phyloP scores from a whole-genome alignment of 768 basidiomycete genomes.

The Tulasnella sp. region DNA sequence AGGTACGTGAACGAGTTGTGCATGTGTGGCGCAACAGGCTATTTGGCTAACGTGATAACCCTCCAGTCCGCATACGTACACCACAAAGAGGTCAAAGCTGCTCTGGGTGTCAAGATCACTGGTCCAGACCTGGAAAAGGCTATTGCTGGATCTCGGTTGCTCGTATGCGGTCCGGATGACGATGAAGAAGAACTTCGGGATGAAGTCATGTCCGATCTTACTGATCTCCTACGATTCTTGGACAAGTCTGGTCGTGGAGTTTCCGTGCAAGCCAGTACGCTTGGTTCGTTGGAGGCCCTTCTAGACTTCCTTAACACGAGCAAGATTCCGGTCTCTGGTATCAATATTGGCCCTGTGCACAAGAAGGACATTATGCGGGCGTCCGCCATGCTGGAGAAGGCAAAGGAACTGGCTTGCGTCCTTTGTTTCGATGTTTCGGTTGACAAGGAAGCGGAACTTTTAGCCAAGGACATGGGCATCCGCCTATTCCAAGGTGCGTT shows the following conservation, averaged over 20 bases:
- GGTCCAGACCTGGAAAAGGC: constrained; percentile 96
- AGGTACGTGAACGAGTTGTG: constrained; percentile 38
- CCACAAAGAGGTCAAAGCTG: constrained; percentile 94
- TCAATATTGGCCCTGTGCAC: constrained; percentile 95
- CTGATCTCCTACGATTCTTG: constrained; percentile 73
- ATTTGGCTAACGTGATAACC: neutral
- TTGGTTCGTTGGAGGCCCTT: constrained; percentile 92
- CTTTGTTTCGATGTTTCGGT: constrained; percentile 93
- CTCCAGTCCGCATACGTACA: constrained; percentile 86
- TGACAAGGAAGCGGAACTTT: constrained; percentile 81
- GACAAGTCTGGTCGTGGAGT: constrained; percentile 95
- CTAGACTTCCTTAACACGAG: constrained; percentile 88
- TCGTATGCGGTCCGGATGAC: constrained; percentile 88
- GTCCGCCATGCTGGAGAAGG: constrained; percentile 89
- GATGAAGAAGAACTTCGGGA: constrained; percentile 92
- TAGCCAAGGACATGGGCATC: constrained; percentile 92
- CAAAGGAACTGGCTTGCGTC: constrained; percentile 87
- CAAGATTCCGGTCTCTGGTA: constrained; percentile 95
- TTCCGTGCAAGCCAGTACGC: constrained; percentile 92
- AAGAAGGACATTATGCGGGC: constrained; percentile 90
- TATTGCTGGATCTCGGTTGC: constrained; percentile 88
- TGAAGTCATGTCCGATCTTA: constrained; percentile 93
- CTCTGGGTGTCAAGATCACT: constrained; percentile 88
- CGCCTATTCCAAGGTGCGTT: constrained; percentile 78
- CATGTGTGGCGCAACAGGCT: constrained; percentile 1